These are phyloP conservation scores for Rhizophora mangle DNA, from an alignment of 345 rosid species.

Conservation along the genomic window DNA sequence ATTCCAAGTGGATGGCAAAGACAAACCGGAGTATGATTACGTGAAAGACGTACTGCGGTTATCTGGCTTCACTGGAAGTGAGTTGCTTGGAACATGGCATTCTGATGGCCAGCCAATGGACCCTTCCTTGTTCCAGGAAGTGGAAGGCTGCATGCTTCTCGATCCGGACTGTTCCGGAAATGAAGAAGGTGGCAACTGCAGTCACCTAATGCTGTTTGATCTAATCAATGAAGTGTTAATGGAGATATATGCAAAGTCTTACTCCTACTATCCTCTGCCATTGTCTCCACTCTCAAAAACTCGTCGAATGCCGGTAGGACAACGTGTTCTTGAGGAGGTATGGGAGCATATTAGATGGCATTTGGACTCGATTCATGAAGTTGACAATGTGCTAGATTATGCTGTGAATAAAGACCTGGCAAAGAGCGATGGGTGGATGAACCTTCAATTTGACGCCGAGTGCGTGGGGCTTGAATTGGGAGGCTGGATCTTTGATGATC, in stretches of 20 bases:
- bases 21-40: slow-evolving; percentile 47
- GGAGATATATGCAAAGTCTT: slow-evolving; percentile 59
- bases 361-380: slow-evolving; percentile 35
- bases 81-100: slow-evolving; percentile 58
- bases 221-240: slow-evolving; percentile 62
- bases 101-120: slow-evolving; percentile 60
- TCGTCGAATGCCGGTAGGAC: slow-evolving; percentile 55
- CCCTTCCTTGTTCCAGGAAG: slow-evolving; percentile 52
- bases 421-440: slow-evolving; percentile 72
- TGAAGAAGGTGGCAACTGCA: slow-evolving; percentile 39
- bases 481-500: slow-evolving; percentile 61
- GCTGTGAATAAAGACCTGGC: slow-evolving; percentile 46
- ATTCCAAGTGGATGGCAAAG: slow-evolving; percentile 41
- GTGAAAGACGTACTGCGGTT: slow-evolving; percentile 66
- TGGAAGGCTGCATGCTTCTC: slow-evolving; percentile 41
- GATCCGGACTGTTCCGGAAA: slow-evolving; percentile 43
- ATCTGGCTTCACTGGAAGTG: slow-evolving; percentile 57
- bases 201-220: slow-evolving; percentile 51
- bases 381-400: slow-evolving; percentile 44
- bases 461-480: slow-evolving; percentile 70
- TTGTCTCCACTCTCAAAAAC: slow-evolving; percentile 47
- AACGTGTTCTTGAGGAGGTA: slow-evolving; percentile 58
- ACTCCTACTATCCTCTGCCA: slow-evolving; percentile 48
- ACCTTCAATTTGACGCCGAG: slow-evolving; percentile 65
- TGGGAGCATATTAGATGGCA: slow-evolving; percentile 59